Base-by-base conservation (phyloP, 2,329 filamentous ascomycete genomes). In the Alternaria dauci region DNA sequence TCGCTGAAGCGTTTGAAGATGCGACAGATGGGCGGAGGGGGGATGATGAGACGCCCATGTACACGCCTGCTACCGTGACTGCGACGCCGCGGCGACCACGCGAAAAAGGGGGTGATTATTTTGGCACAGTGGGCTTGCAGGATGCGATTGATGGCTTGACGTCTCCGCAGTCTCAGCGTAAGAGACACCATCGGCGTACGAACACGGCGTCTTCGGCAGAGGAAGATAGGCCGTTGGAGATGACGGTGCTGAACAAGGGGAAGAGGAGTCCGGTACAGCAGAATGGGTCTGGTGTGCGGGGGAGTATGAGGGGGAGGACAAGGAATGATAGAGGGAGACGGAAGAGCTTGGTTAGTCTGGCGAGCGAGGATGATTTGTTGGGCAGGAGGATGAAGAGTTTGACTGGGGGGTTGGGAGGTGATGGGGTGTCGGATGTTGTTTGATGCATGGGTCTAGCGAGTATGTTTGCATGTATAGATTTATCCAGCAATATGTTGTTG, bases 181-280 rank as follows among this genome's bases (percentile, higher is more conserved):
- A 14, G 5, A 39, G 60, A 50, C 81, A 85, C 66, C 84, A 87
- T 70, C 79, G 81, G 53, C 78, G 82, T 8, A 72, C 71, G 8
- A 78, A 80, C 59, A 85, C 81, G 0, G 91, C 87, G 78, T 57
- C 53, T 18, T 91, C 83, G 14, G 91, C 88, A 0, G 92, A 95
- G 34, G 93, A 97, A 65, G 93, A 96, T 53, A 81, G 83, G 20
- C 91, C 92, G 4, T 78, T 97, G 9, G 94, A 97, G 78, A 97
- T 97, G 82, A 88, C 86, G 9, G 71, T 80, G 6, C 57, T 77
- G 41, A 32, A 54, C 1, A 75, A 71, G 52, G 63, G 58, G 8
- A 74, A 69, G 41, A 70, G 62, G 39, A 71, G 67, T 30, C 67
- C 69, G 25, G 60, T 65, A 11, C 65, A 68, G 2, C 53, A 53